Conservation (phyloP, 108 stramenopile genomes). For the Conticribra guillardii region DNA sequence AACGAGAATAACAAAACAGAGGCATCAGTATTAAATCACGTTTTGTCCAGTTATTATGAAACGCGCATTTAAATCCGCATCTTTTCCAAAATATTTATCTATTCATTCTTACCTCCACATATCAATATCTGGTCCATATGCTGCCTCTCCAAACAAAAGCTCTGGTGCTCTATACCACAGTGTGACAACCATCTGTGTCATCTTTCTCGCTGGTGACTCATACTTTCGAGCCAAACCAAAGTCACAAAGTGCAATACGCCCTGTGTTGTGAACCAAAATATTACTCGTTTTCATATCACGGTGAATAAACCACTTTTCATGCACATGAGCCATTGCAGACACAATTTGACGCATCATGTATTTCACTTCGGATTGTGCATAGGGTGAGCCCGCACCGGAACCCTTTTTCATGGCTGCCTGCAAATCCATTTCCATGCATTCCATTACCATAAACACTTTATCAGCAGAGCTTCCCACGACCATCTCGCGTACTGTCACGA, state of each 20-base stretch:
- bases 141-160: constrained; percentile 81
- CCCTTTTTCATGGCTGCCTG: constrained; percentile 74
- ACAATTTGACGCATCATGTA: constrained; percentile 84
- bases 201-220: constrained; percentile 59
- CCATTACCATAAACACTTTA: constrained; percentile 95
- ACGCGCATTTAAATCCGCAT: no score
- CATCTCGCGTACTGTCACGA: constrained; percentile 88
- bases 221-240: constrained; percentile 91
- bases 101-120: constrained; percentile 80
- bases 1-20: no score
- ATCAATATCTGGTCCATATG: constrained; percentile 89
- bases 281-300: constrained; percentile 94
- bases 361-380: constrained; percentile 82
- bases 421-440: constrained; percentile 92
- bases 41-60: no score
- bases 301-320: constrained; percentile 84
- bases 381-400: constrained; percentile 48
- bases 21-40: no score
- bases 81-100: not conserved
- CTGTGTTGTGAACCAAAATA: constrained; percentile 81
- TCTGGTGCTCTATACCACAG: constrained; percentile 94
- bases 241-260: constrained; percentile 88
- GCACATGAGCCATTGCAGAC: constrained; percentile 77
- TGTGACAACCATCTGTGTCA: constrained; percentile 91
- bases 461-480: constrained; percentile 71